A percentile compares a stretch with the other conserved stretches of the same genome.
Evolutionary conservation across 495 filamentous ascomycete species (phyloP).

Genomic region (Penicillium waksmanii): DNA sequence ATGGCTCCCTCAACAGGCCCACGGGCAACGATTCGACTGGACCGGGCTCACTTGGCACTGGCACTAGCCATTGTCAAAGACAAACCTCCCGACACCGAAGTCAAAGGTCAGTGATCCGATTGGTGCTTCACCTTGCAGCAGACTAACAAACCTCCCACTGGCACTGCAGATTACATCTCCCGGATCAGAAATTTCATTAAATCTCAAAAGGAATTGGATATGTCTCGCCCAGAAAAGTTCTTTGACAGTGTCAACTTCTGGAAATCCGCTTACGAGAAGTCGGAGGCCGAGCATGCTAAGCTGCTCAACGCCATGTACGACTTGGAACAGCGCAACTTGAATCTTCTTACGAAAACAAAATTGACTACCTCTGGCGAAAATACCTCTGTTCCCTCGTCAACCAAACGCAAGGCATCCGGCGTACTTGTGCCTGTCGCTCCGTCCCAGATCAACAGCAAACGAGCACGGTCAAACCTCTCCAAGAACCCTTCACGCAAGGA

Average conservation of each 20-base stretch:
- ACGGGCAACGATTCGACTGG: slow-evolving; percentile 27
- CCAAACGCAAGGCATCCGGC: slow-evolving; percentile 32
- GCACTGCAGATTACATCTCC: slow-evolving; percentile 42
- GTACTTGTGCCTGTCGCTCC: neutral
- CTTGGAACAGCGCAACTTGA: slow-evolving; percentile 41
- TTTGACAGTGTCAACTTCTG: slow-evolving; percentile 56
- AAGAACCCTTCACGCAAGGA: neutral
- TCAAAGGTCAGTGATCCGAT: slow-evolving; percentile 36
- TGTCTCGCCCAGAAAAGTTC: slow-evolving; percentile 32
- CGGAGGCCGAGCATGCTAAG: slow-evolving; percentile 48
- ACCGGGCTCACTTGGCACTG: slow-evolving; percentile 42
- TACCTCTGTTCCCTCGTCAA: slow-evolving; percentile 7
- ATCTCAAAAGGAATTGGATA: slow-evolving; percentile 13
- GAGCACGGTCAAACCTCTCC: neutral
- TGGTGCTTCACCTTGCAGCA: too few species aligned
- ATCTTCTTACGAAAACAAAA: slow-evolving; percentile 29
- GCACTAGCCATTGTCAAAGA: slow-evolving; percentile 51
- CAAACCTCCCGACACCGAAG: slow-evolving; percentile 39
- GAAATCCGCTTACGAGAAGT: slow-evolving; percentile 51
- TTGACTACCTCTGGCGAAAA: slow-evolving; percentile 5
- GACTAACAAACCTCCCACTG: neutral
- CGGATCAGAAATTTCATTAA: slow-evolving; percentile 44
- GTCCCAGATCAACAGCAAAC: neutral
- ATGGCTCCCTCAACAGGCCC: slow-evolving; percentile 3
- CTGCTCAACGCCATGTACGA: slow-evolving; percentile 47